phyloP scores from a whole-genome alignment of 164 flowering plant species.

The Aristolochia fimbriata region DNA sequence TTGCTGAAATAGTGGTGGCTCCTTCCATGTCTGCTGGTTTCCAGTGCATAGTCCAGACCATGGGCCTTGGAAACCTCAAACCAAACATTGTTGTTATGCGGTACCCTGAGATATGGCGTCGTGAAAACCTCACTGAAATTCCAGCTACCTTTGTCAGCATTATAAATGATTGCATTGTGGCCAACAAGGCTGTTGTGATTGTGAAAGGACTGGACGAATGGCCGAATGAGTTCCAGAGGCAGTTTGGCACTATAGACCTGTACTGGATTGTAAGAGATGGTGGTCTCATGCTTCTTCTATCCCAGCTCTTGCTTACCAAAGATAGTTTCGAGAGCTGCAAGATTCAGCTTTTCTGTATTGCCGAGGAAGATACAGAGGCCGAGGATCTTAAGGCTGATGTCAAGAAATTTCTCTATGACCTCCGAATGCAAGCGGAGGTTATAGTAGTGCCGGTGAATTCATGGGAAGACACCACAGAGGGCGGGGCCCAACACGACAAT shows the following conservation, averaged over 20 bases:
- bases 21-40: slow-evolving; percentile 88
- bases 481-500: slow-evolving; percentile 47
- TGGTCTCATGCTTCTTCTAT: slow-evolving; percentile 95
- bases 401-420: slow-evolving; percentile 87
- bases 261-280: slow-evolving; percentile 99
- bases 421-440: slow-evolving; percentile 96
- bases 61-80: slow-evolving; percentile 98
- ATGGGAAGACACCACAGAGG: slow-evolving; percentile 63
- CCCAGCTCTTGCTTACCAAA: slow-evolving; percentile 89
- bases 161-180: slow-evolving; percentile 90
- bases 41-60: slow-evolving; percentile 89
- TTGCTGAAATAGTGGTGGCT: slow-evolving; percentile 94
- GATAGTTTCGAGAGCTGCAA: slow-evolving; percentile 95
- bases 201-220: slow-evolving; percentile 97
- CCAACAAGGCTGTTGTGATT: slow-evolving; percentile 95
- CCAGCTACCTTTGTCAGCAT: slow-evolving; percentile 88
- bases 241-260: slow-evolving; percentile 87
- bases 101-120: slow-evolving; percentile 96
- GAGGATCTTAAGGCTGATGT: slow-evolving; percentile 85
- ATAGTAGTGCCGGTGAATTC: slow-evolving; percentile 81
- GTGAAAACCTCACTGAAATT: slow-evolving; percentile 77
- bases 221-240: slow-evolving; percentile 92
- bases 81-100: slow-evolving; percentile 99
- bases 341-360: slow-evolving; percentile 93
- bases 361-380: slow-evolving; percentile 93